Conservation (phyloP, 1,284 basidiomycete species). For the Lentinus polychrous region DNA sequence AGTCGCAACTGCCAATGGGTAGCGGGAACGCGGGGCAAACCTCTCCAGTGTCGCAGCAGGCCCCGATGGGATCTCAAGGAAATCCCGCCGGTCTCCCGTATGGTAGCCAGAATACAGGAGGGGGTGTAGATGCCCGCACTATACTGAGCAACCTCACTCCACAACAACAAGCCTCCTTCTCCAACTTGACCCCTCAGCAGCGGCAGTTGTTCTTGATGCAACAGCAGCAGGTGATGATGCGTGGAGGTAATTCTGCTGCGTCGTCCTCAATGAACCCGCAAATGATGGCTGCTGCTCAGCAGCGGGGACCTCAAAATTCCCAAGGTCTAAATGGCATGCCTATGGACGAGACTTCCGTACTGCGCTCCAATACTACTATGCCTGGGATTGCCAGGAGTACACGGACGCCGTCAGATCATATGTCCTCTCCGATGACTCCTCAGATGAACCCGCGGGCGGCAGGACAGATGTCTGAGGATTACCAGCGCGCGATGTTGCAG, state of each 20-base stretch:
- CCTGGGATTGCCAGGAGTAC: constrained; percentile 67
- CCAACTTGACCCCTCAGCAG: constrained; percentile 26
- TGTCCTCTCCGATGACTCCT: constrained; percentile 53
- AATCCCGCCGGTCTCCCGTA: constrained; percentile 13
- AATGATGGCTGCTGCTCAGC: constrained; percentile 28
- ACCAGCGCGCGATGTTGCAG: constrained; percentile 39
- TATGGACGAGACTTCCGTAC: constrained; percentile 19
- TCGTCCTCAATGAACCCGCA: constrained; percentile 16
- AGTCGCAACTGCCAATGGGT: constrained; percentile 4
- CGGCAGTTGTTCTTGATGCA: constrained; percentile 30
- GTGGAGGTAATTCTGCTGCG: constrained; percentile 13
- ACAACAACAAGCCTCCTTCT: constrained; percentile 22
- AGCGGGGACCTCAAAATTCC: constrained; percentile 31
- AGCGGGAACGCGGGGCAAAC: constrained; percentile 21
- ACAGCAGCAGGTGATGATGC: constrained; percentile 22
- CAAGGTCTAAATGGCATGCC: constrained; percentile 19
- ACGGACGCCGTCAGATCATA: constrained; percentile 60
- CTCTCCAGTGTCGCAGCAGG: constrained; percentile 21
- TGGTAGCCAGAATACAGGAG: constrained; percentile 8
- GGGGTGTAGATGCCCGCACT: constrained; percentile 17
- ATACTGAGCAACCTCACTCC: constrained; percentile 18
- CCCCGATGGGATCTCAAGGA: constrained; percentile 17
- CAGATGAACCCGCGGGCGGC: constrained; percentile 30
- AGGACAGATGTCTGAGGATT: constrained; percentile 41
- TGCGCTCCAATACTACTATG: constrained; percentile 51